phyloP scores from a whole-genome alignment of 1,284 basidiomycete species.

The Leccinum angustisporum region DNA sequence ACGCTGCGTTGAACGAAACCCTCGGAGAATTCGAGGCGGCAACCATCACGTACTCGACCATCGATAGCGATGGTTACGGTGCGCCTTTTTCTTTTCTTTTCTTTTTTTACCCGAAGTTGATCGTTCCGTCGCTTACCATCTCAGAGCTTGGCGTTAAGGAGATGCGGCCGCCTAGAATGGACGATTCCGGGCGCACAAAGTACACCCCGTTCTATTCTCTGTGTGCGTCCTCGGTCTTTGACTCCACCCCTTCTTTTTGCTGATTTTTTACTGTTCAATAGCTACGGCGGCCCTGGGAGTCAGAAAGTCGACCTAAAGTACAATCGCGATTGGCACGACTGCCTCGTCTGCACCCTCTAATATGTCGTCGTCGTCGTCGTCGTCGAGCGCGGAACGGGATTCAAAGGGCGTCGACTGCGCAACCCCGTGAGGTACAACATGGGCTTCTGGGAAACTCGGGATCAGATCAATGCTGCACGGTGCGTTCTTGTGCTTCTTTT shows the following conservation, averaged over 20 bases:
- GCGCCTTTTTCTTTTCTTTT: slow-evolving; percentile 21
- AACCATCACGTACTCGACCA: slow-evolving; percentile 65
- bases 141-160: slow-evolving; percentile 86
- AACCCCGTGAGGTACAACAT: slow-evolving; percentile 85
- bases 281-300: slow-evolving; percentile 88
- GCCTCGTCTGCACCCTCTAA: slow-evolving; percentile 77
- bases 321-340: slow-evolving; percentile 82
- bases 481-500: slow-evolving; percentile 37
- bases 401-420: slow-evolving; percentile 78
- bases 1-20: slow-evolving; percentile 71
- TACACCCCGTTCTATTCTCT: slow-evolving; percentile 91
- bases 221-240: slow-evolving; percentile 47
- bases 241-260: background rate
- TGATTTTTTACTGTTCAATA: slow-evolving; percentile 29
- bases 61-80: slow-evolving; percentile 82
- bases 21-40: slow-evolving; percentile 73
- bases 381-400: slow-evolving; percentile 95
- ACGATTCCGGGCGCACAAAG: slow-evolving; percentile 87
- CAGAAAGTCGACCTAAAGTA: slow-evolving; percentile 75
- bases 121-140: slow-evolving; percentile 20
- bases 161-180: slow-evolving; percentile 88
- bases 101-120: slow-evolving; percentile 6
- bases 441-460: slow-evolving; percentile 82
- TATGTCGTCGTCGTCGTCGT: slow-evolving; percentile 87
- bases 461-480: slow-evolving; percentile 87